Percentiles rank a stretch among this genome's conserved stretches.
phyloP scores from a whole-genome alignment of 2,329 filamentous ascomycete genomes.

The Trichoderma endophyticum region DNA sequence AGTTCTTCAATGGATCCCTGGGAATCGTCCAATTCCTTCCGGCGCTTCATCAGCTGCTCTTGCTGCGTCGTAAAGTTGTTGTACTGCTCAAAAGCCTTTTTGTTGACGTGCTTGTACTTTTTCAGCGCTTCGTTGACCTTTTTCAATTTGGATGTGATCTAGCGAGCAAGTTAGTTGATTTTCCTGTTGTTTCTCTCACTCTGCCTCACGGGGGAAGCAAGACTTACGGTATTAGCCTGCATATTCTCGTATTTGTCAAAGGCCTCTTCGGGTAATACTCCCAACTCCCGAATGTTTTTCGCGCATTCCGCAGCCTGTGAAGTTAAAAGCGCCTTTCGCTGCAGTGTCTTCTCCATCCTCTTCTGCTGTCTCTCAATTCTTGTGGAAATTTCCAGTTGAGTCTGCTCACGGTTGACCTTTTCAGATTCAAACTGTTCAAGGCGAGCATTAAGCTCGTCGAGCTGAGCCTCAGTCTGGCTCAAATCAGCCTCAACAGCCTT shows the following conservation, averaged over 20 bases:
- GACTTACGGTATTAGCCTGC: conserved; percentile 68
- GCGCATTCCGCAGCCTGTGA: conserved; percentile 76
- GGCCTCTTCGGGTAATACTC: conserved; percentile 88
- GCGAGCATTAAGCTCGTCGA: conserved; percentile 52
- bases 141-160: conserved; percentile 69
- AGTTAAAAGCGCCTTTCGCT: conserved; percentile 77
- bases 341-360: conserved; percentile 85
- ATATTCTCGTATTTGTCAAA: conserved; percentile 87
- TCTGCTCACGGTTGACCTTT: conserved; percentile 63
- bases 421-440: conserved; percentile 54
- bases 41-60: conserved; percentile 78
- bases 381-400: conserved; percentile 71
- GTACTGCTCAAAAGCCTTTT: conserved; percentile 99
- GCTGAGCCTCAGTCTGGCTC: conserved; percentile 68
- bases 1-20: conserved; percentile 88
- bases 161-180: conserved; percentile 17
- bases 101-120: conserved; percentile 98
- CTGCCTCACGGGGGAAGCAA: too few relatives aligned
- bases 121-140: conserved; percentile 91
- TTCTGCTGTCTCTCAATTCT: conserved; percentile 84
- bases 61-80: conserved; percentile 94
- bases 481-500: conserved; percentile 66
- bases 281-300: conserved; percentile 87
- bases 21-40: conserved; percentile 81
- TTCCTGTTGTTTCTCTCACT: too few relatives aligned